Evolutionary conservation across 805 yeast genomes (phyloP).

Genomic region (Gaillardinia entomophila): DNA sequence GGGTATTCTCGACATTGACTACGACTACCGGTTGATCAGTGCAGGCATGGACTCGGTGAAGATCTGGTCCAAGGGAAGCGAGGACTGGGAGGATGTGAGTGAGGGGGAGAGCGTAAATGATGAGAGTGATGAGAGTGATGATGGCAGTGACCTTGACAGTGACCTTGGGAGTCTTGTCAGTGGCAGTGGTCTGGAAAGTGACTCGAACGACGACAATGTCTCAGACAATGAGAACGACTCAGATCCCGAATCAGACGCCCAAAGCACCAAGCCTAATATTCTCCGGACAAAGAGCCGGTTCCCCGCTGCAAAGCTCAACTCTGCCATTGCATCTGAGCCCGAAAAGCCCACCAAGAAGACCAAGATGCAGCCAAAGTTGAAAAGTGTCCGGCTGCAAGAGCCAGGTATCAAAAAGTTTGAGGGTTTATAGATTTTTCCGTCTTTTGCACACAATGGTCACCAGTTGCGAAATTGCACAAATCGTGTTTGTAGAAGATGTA

Average conservation of each 20-base stretch:
- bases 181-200: conserved; percentile 1
- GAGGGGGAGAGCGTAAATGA: conserved; percentile 15
- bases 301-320: conserved; percentile 1
- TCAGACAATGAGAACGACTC: conserved; percentile 1
- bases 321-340: too few species aligned
- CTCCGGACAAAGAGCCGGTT: conserved; percentile 10
- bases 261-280: too few species aligned
- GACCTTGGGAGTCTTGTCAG: conserved; percentile 1
- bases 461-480: conserved; percentile 1
- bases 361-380: conserved; percentile 19
- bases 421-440: conserved; percentile 32
- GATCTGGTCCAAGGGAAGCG: conserved; percentile 55
- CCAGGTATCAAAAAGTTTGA: conserved; percentile 66
- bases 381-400: conserved; percentile 46
- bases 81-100: conserved; percentile 15
- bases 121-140: conserved; percentile 4
- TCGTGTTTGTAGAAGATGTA: neutral
- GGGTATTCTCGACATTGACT: conserved; percentile 69
- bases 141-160: conserved; percentile 4
- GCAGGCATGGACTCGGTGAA: conserved; percentile 80
- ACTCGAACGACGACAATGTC: conserved; percentile 5
- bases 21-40: conserved; percentile 69
- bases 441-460: neutral
- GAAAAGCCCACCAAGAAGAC: conserved; percentile 8
- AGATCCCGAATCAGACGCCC: too few species aligned